Evolutionary conservation across 2,329 filamentous ascomycete genomes (phyloP).

Genomic region (Epichloe bromicola): DNA sequence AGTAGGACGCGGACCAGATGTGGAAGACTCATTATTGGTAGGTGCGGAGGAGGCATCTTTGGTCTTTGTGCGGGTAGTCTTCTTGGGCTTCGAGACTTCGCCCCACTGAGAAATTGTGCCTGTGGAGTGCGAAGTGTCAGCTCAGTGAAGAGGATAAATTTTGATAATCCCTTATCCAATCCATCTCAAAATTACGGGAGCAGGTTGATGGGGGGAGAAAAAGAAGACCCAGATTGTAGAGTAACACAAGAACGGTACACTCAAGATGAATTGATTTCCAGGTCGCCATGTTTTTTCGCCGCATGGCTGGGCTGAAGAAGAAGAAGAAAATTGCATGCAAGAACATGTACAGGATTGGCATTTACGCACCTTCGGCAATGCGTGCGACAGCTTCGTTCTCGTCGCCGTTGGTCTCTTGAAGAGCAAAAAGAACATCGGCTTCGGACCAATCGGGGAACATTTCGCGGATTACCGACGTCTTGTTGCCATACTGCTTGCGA

Average conservation of each 20-base stretch:
- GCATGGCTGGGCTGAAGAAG: not conserved
- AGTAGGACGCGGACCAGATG: constrained; percentile 31
- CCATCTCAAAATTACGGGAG: no score
- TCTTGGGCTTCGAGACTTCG: constrained; percentile 70
- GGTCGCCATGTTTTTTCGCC: not conserved
- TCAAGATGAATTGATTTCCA: not conserved
- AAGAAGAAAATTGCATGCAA: not conserved
- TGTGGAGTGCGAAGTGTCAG: constrained; percentile 22
- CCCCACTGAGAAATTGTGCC: constrained; percentile 74
- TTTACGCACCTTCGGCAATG: constrained; percentile 58
- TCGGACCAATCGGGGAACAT: constrained; percentile 94
- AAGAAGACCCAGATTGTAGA: no score
- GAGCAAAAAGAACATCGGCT: constrained; percentile 82
- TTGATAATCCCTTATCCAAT: no score
- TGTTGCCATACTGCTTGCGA: constrained; percentile 74
- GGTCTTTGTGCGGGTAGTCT: constrained; percentile 61
- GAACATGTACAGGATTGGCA: constrained; percentile 12
- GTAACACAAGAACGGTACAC: not conserved
- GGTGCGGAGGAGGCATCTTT: constrained; percentile 47
- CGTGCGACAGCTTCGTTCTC: constrained; percentile 60
- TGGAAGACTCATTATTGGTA: constrained; percentile 32
- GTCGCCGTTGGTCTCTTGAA: constrained; percentile 79
- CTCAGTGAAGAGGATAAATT: not conserved
- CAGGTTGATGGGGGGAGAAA: no score
- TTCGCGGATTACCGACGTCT: constrained; percentile 74